phyloP scores from a whole-genome alignment of 140 eudicot species.

The Stevia rebaudiana region DNA sequence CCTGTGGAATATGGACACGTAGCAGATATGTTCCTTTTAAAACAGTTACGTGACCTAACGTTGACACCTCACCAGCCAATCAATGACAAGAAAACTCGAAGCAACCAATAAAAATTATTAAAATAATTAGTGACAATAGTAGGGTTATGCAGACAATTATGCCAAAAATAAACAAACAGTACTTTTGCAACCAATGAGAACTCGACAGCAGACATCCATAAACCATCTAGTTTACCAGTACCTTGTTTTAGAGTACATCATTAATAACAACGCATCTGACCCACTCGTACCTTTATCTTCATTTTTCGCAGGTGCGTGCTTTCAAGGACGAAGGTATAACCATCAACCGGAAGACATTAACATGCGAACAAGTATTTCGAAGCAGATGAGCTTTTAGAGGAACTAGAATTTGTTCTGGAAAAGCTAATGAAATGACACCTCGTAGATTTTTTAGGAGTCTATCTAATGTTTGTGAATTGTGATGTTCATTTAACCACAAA shows the following conservation, averaged over 20 bases:
- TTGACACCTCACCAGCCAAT: constrained; percentile 23
- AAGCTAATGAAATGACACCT: too few species aligned
- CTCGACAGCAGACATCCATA: constrained; percentile 39
- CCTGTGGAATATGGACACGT: too few species aligned
- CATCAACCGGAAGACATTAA: constrained; percentile 10
- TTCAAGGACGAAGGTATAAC: constrained; percentile 6
- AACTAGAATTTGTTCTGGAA: not conserved
- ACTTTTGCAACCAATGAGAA: constrained; percentile 30
- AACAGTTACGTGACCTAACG: too few species aligned
- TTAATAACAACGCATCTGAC: not conserved
- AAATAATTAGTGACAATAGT: constrained; percentile 2
- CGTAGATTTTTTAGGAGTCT: too few species aligned
- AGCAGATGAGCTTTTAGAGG: not conserved
- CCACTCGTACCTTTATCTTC: not conserved
- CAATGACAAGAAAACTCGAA: constrained; percentile 28
- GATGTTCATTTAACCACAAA: too few species aligned
- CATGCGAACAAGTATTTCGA: not conserved
- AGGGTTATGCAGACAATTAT: constrained; percentile 19
- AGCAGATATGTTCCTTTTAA: too few species aligned
- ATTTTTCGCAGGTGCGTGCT: not conserved
- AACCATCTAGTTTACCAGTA: constrained; percentile 28
- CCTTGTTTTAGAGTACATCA: constrained; percentile 12
- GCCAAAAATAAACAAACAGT: too few species aligned
- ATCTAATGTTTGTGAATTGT: too few species aligned
- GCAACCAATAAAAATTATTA: not conserved